Evolutionary conservation across 1,284 basidiomycete genomes (phyloP).

Genomic region (Microbotryomycetes sp.): DNA sequence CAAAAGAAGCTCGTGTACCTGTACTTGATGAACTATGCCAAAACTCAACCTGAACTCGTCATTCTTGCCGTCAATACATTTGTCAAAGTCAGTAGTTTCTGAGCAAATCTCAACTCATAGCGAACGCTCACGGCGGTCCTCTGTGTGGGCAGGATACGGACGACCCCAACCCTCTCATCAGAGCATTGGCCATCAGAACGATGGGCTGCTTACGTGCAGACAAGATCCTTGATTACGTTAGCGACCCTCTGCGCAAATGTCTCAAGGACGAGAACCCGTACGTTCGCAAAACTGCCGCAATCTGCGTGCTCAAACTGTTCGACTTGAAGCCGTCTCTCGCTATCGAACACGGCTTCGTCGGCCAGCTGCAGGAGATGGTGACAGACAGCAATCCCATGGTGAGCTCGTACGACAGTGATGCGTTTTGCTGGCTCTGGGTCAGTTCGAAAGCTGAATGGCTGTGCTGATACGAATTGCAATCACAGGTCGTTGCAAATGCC

Average conservation of each 20-base stretch:
- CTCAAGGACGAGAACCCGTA: conserved; percentile 94
- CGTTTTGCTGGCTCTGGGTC: background rate
- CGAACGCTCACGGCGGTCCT: too few species aligned
- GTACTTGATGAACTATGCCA: conserved; percentile 98
- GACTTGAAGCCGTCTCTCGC: conserved; percentile 93
- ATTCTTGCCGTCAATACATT: conserved; percentile 99
- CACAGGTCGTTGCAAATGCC: conserved; percentile 88
- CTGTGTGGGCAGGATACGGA: conserved; percentile 67
- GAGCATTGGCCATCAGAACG: conserved; percentile 91
- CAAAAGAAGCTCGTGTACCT: conserved; percentile 97
- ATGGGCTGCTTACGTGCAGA: conserved; percentile 96
- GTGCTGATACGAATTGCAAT: background rate
- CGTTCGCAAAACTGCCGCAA: conserved; percentile 91
- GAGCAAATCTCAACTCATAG: too few species aligned
- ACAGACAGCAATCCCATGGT: conserved; percentile 97
- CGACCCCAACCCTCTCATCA: conserved; percentile 91
- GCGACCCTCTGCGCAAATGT: conserved; percentile 84
- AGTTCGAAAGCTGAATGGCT: background rate
- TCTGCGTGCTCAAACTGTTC: conserved; percentile 92
- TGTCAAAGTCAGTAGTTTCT: conserved; percentile 55
- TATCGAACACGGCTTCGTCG: conserved; percentile 89
- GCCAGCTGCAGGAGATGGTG: conserved; percentile 81
- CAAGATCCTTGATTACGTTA: conserved; percentile 98
- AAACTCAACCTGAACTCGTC: conserved; percentile 94
- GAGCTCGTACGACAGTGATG: too few species aligned